phyloP scores from a whole-genome alignment of 345 rosid genomes.

The Mangifera indica region DNA sequence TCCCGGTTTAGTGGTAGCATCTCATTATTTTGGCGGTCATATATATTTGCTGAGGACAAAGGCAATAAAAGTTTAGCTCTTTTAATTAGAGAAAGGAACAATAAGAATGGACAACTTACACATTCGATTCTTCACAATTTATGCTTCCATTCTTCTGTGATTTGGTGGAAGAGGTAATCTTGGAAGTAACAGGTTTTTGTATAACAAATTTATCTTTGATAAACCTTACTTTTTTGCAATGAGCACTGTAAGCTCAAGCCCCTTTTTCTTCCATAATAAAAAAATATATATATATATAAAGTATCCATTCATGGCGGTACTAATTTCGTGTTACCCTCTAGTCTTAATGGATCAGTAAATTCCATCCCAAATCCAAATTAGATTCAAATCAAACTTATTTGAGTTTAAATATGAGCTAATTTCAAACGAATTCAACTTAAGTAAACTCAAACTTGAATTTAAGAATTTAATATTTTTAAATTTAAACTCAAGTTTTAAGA shows the following conservation, averaged over 20 bases:
- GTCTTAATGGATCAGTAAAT: too few relatives aligned
- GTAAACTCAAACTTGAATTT: too few relatives aligned
- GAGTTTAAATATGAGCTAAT: too few relatives aligned
- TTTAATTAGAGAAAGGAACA: background rate
- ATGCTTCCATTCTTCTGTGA: background rate
- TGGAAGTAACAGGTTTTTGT: background rate
- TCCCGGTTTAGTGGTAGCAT: background rate
- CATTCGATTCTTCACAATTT: background rate
- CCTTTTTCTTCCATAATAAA: background rate
- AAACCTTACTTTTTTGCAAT: background rate
- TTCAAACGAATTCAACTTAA: too few relatives aligned
- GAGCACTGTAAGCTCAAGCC: background rate
- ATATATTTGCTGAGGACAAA: background rate
- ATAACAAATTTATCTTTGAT: background rate
- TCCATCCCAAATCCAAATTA: too few relatives aligned
- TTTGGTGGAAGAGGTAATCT: background rate
- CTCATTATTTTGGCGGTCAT: slow-evolving; percentile 4
- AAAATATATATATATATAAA: too few relatives aligned
- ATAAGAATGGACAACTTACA: background rate
- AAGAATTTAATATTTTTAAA: too few relatives aligned
- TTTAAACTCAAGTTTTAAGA: too few relatives aligned
- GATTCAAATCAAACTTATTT: too few relatives aligned
- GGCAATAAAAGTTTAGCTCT: background rate
- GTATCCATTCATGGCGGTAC: background rate
- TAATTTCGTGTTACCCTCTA: background rate